phyloP scores from a whole-genome alignment of 345 rosid species.

The Fremontodendron californicum region DNA sequence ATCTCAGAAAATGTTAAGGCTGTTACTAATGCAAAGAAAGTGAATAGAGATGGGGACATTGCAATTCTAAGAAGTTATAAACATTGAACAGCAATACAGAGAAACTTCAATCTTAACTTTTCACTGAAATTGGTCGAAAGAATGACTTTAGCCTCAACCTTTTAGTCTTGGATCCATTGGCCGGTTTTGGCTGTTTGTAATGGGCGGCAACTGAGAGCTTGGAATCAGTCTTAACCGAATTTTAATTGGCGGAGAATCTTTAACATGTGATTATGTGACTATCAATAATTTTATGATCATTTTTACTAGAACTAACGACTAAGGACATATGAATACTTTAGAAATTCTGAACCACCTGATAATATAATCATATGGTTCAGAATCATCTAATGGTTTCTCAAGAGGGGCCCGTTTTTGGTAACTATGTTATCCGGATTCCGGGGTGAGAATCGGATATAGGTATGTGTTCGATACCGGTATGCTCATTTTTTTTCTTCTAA shows the following conservation, averaged over 20 bases:
- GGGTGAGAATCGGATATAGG: no score
- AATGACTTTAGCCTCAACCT: neutral
- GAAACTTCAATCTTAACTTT: neutral
- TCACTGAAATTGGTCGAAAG: neutral
- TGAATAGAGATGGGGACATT: neutral
- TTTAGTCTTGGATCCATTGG: neutral
- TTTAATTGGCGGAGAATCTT: neutral
- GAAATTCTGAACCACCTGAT: neutral
- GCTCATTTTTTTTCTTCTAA: no score
- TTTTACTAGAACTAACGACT: neutral
- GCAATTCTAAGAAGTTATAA: neutral
- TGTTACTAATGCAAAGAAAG: conserved; percentile 2
- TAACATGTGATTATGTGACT: neutral
- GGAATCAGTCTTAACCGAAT: neutral
- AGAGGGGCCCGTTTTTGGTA: neutral
- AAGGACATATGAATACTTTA: neutral
- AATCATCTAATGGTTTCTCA: neutral
- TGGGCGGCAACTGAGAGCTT: neutral
- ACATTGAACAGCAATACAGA: neutral
- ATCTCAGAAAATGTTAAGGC: conserved; percentile 3
- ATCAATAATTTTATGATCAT: conserved; percentile 16
- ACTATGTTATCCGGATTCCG: no score
- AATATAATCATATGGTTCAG: neutral
- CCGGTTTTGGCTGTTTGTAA: conserved; percentile 2
- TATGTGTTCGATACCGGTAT: no score